phyloP scores from a whole-genome alignment of 257 asterid genomes.

The Capsicum chinense region DNA sequence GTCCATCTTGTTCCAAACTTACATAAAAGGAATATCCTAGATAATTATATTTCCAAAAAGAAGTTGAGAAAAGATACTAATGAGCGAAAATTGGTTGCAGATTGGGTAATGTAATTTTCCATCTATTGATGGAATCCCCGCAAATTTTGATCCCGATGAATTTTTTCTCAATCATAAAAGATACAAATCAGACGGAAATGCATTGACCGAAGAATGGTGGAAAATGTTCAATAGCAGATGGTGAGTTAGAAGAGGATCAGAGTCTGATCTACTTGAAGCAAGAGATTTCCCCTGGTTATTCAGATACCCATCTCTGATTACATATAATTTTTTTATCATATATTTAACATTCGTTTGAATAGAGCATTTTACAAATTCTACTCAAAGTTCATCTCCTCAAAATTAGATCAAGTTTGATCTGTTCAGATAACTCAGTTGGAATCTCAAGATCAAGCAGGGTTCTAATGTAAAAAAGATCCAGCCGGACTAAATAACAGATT shows the following conservation, averaged over 20 bases:
- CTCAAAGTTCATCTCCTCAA: slow-evolving; percentile 24
- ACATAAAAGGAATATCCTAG: not conserved
- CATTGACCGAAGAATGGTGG: not conserved
- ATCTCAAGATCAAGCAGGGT: not conserved
- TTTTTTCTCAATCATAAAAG: not conserved
- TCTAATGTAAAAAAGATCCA: not conserved
- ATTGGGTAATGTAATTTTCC: not conserved
- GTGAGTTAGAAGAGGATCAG: not conserved
- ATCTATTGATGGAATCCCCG: not conserved
- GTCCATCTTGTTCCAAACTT: not conserved
- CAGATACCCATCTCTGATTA: not conserved
- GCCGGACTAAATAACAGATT: not conserved
- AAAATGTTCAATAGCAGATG: slow-evolving; percentile 18
- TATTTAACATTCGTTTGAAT: not conserved
- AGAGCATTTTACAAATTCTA: not conserved
- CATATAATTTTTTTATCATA: not conserved
- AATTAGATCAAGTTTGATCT: not conserved
- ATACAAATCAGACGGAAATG: not conserved
- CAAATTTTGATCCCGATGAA: not conserved
- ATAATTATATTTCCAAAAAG: slow-evolving; percentile 21
- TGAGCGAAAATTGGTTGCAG: not conserved
- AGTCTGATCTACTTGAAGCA: not conserved
- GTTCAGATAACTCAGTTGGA: slow-evolving; percentile 7
- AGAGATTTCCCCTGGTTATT: not conserved
- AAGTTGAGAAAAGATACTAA: not conserved